Conservation (phyloP, 345 rosid species). For the Eutrema yunnanense region DNA sequence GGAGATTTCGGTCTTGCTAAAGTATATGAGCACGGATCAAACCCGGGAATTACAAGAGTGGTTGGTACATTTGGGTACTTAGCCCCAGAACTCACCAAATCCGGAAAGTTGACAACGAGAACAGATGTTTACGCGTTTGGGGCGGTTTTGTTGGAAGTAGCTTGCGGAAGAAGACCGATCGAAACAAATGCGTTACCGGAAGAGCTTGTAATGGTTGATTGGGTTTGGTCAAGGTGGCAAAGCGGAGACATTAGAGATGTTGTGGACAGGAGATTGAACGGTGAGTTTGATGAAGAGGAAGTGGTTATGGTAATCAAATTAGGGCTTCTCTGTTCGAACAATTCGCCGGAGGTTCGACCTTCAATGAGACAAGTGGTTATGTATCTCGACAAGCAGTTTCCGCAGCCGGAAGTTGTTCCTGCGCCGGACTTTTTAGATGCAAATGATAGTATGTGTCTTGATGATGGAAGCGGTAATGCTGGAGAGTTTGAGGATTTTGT, state of each 20-base stretch:
- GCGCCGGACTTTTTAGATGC: conserved; percentile 42
- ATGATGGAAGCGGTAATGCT: conserved; percentile 3
- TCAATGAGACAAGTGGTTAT: conserved; percentile 69
- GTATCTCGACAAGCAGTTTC: conserved; percentile 63
- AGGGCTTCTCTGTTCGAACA: conserved; percentile 75
- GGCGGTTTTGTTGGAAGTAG: conserved; percentile 71
- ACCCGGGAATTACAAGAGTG: conserved; percentile 72
- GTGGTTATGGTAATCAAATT: conserved; percentile 56
- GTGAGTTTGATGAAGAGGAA: conserved; percentile 56
- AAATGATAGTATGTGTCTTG: conserved; percentile 28
- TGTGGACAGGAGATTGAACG: conserved; percentile 60
- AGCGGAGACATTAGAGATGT: conserved; percentile 54
- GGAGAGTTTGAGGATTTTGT: conserved; percentile 42
- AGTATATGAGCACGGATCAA: conserved; percentile 63
- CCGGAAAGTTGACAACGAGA: conserved; percentile 69
- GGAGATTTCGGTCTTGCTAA: conserved; percentile 96
- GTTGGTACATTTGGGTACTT: conserved; percentile 95
- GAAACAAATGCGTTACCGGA: conserved; percentile 76
- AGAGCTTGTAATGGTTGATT: conserved; percentile 84
- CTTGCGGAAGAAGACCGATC: conserved; percentile 81
- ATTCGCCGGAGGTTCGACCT: conserved; percentile 55
- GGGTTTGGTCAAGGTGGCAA: conserved; percentile 84
- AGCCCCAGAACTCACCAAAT: conserved; percentile 87
- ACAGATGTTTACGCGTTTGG: conserved; percentile 93
- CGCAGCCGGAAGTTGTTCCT: conserved; percentile 42